Base-by-base conservation (phyloP, 2,329 filamentous ascomycete genomes). In the Microdochium nivale region DNA sequence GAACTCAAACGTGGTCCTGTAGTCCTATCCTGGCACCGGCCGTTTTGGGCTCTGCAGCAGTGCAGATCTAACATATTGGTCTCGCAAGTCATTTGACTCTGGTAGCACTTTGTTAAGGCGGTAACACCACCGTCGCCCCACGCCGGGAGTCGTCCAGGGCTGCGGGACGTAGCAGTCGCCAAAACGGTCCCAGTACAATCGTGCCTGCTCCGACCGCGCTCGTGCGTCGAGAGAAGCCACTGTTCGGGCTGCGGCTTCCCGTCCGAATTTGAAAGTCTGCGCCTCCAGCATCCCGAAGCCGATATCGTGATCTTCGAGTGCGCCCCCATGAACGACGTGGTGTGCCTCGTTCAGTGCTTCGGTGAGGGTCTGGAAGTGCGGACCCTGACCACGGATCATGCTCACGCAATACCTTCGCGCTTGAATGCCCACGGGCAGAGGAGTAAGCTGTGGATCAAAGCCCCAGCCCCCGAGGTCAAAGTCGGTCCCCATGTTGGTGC, bases 381-480 rank as follows among this genome's bases (percentile, higher is more conserved):
- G 21, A 3, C 40, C 9, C 16, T 16, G 47, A 8, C 49, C 48
- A 9, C 57, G 54, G 13, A 56, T 53, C 54, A 65, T 47, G 30
- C 52, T 54, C 5, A 60, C 46, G 47, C 63, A 66, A 24, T 60
- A 52, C 2, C 55, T 54, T n/a, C 48, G 44, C 11, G 21, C 14
- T 3, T 52, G 53, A 9, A 65, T 63, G 11, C 51, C 32, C 2
- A 25, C 10, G 1, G 60, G 58, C 0, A 62, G 16, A 2, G 57
- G 61, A 27, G 37, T 58, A 7, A 67, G 54, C 24, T 62, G 55
- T 1, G 65, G 64, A 32, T 66, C 64, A 51, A 58, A 67, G 3
- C 59, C 32, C 62, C 63, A 65, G 11, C 62, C 62, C 1, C 56
- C n/a, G 9, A 54, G 55, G 33, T 55, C 51, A 10, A 56, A 53